phyloP scores from a whole-genome alignment of 257 asterid genomes.

The Asclepias syriaca region DNA sequence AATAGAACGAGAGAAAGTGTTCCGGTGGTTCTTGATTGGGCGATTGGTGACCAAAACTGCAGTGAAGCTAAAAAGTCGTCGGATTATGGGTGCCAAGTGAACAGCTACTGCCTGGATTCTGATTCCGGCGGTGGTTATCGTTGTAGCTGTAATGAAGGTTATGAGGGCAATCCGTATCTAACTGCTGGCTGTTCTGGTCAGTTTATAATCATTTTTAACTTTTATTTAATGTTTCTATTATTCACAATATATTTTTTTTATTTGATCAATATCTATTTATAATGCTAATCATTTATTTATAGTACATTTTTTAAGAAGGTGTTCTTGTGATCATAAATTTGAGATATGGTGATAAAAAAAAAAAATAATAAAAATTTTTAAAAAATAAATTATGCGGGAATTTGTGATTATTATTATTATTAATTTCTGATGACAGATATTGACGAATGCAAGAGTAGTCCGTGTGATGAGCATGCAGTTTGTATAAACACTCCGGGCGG shows the following conservation, averaged over 20 bases:
- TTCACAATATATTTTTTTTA: too few species aligned
- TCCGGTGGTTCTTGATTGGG: slow-evolving; percentile 62
- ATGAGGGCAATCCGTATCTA: slow-evolving; percentile 54
- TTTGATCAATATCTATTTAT: too few species aligned
- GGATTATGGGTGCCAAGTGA: slow-evolving; percentile 28
- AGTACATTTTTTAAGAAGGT: too few species aligned
- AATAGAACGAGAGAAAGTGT: slow-evolving; percentile 29
- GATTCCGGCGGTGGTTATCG: slow-evolving; percentile 48
- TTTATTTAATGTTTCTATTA: too few species aligned
- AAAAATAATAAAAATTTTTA: too few species aligned
- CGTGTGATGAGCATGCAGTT: slow-evolving; percentile 34
- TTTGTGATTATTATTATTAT: too few species aligned
- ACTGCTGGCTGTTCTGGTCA: slow-evolving; percentile 27
- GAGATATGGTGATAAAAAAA: too few species aligned
- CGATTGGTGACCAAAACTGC: slow-evolving; percentile 42
- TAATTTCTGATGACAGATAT: slow-evolving; percentile 26
- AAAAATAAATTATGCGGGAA: too few species aligned
- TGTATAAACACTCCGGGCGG: slow-evolving; percentile 39
- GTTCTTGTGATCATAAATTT: too few species aligned
- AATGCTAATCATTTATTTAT: too few species aligned
- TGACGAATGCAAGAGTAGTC: slow-evolving; percentile 43
- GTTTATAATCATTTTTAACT: too few species aligned
- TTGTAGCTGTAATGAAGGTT: slow-evolving; percentile 46
- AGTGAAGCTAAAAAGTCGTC: slow-evolving; percentile 19
- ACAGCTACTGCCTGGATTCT: slow-evolving; percentile 45